Conservation (phyloP, 305 asterid species). For the Fraxinus angustifolia region DNA sequence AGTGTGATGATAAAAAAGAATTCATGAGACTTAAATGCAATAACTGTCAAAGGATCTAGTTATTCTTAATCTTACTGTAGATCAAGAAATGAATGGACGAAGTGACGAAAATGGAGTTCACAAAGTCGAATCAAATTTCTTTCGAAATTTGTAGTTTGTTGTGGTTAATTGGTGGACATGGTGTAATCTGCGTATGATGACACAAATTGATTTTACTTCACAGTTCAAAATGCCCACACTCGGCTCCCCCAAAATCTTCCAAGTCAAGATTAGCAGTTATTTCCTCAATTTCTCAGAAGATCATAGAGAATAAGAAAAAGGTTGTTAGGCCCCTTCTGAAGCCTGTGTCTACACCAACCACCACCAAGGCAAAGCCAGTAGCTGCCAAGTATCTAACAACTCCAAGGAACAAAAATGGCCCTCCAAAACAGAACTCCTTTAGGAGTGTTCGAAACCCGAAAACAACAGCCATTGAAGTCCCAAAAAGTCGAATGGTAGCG, state of each 20-base stretch:
- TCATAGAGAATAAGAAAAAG: conserved; percentile 43
- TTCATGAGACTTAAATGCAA: neutral
- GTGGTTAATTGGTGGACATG: neutral
- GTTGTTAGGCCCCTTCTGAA: conserved; percentile 35
- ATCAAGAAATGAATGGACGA: neutral
- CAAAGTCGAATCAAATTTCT: neutral
- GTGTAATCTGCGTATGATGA: conserved; percentile 7
- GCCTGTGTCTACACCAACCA: conserved; percentile 52
- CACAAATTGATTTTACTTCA: conserved; percentile 8
- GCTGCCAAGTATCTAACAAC: conserved; percentile 90
- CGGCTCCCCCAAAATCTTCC: conserved; percentile 80
- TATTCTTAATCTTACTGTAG: neutral
- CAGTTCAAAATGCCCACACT: conserved; percentile 71
- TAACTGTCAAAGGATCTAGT: neutral
- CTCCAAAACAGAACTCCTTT: conserved; percentile 38
- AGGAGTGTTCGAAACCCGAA: conserved; percentile 68
- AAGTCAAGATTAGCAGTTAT: conserved; percentile 55
- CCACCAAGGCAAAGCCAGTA: conserved; percentile 54
- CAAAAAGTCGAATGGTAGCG: conserved; percentile 40
- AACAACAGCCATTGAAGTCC: conserved; percentile 37
- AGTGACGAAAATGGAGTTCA: neutral
- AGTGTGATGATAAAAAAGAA: neutral
- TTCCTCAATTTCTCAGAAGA: conserved; percentile 56
- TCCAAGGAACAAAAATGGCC: conserved; percentile 62
- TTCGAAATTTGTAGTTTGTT: neutral